Evolutionary conservation across 345 rosid genomes (phyloP), one percentile per base, ranked within the genome.

Genomic region (Litchi chinensis): DNA sequence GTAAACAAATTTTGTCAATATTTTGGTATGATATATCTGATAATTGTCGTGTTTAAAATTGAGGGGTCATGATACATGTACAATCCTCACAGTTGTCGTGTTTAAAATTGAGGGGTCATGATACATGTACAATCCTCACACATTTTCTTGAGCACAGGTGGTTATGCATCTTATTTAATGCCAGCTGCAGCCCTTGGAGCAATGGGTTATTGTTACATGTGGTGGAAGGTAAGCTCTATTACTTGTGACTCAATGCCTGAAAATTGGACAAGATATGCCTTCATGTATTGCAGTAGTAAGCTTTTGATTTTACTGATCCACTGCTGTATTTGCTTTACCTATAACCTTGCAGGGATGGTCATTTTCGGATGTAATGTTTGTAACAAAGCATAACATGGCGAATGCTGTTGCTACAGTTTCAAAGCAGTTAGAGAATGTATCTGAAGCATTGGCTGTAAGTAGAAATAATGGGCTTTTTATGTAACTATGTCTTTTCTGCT

Each of bases 101-200:
- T 39, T 73, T 24, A n/a, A 39, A 46, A 4, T 3, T 3, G 40
- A 13, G 44, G 52, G 63, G 37, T 24, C 60, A 71, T 48, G 3
- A n/a, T 54, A 63, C 41, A 57, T n/a, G 21, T 73, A 22, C 64
- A 10, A 65, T 13, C 44, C 62, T 69, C 57, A 70, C 44, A 9
- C 37, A 19, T 65, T 57, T 65, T 71, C 81, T 52, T 84, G 80
- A 52, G 19, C 28, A 75, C 84, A 93, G 97, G 92, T 80, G 75
- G 88, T 71, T 85, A 79, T 82, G 85, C 93, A 46, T 95, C 98
- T 71, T 95, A 93, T 84, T 78, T 95, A 71, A 87, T 88, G 52
- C 98, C 98, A 77, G 98, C 98, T 70, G 95, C 97, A 26, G 98
- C 96, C 3, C 75, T 95, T 76, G 98, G 99, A 85, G 98, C 95